A percentile compares a stretch with the other conserved stretches of the same genome.
Evolutionary conservation across 352 stramenopile genomes (phyloP).

Genomic region (Phytophthora cryptogea): DNA sequence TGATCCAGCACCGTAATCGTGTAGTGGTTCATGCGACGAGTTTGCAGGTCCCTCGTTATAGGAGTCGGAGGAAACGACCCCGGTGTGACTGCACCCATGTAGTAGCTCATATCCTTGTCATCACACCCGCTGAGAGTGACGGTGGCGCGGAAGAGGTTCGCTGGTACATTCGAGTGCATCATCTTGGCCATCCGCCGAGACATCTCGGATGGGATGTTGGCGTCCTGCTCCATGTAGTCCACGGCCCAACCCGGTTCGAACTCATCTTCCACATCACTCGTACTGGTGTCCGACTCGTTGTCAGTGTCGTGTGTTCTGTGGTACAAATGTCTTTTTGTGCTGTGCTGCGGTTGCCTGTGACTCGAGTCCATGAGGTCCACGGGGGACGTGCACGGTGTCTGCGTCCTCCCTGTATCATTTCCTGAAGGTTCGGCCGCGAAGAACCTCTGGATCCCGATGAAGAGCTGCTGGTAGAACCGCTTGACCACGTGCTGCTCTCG

Average conservation of each 20-base stretch:
- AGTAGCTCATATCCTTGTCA: slow-evolving; percentile 33
- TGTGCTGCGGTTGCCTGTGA: slow-evolving; percentile 25
- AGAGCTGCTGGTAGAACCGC: slow-evolving; percentile 59
- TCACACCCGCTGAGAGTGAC: slow-evolving; percentile 47
- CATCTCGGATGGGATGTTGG: slow-evolving; percentile 61
- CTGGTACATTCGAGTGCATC: slow-evolving; percentile 79
- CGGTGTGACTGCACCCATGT: slow-evolving; percentile 63
- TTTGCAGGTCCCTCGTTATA: slow-evolving; percentile 76
- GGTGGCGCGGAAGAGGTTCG: slow-evolving; percentile 77
- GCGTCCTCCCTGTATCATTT: slow-evolving; percentile 35
- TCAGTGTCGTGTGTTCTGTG: slow-evolving; percentile 13
- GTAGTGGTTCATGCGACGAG: slow-evolving; percentile 74
- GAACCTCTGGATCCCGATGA: slow-evolving; percentile 48
- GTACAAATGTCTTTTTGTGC: slow-evolving; percentile 14
- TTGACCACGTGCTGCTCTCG: slow-evolving; percentile 46
- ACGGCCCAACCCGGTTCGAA: slow-evolving; percentile 77
- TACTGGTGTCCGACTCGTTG: slow-evolving; percentile 15
- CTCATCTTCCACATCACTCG: slow-evolving; percentile 15
- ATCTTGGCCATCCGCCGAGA: slow-evolving; percentile 72
- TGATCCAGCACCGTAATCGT: slow-evolving; percentile 79
- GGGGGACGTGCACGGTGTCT: slow-evolving; percentile 77
- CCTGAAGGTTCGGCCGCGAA: slow-evolving; percentile 31
- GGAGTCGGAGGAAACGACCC: slow-evolving; percentile 85
- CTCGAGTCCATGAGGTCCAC: slow-evolving; percentile 42
- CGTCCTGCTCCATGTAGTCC: slow-evolving; percentile 81